Base-by-base conservation (phyloP, 768 basidiomycete genomes). In the Chalciporus sphaerocephalus region DNA sequence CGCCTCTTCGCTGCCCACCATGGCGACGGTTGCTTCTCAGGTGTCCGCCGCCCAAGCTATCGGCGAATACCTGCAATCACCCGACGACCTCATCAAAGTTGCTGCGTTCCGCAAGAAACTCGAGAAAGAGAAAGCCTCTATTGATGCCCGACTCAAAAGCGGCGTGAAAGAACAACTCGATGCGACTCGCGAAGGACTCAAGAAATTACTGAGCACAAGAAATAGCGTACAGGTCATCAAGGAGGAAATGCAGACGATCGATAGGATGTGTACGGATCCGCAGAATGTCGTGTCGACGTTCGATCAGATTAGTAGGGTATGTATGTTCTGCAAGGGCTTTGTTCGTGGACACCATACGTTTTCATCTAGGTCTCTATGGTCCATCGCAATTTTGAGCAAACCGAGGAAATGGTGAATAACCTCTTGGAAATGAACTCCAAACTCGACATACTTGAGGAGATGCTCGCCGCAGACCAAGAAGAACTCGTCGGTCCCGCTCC, bases 321-420 rank as follows among this genome's bases (percentile, higher is more conserved):
- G 85, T 73, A 12, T 7, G 35, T 18, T 35, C 34, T 18, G 18
- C 30, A 6, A 32, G 18, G 24, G 37, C n/a, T 18, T 18, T 48
- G 32, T 34, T 35, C 23, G 21, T 38, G 9, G 8, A 44, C 50
- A 39, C 18, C 34, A 32, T 5, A 12, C 10, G 13, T 13, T 42
- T n/a, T n/a, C n/a, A 10, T 40, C 2, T 46, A 97, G 93, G 93
- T 96, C 3, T 97, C 95, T 5, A 82, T 88, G 73, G 88, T 98
- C 2, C 95, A 98, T 64, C 79, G 94, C 7, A 93, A 95, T 61
- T 94, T 98, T 55, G 82, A 92, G 51, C 88, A 89, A 44, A 96
- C 93, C 1, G 90, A 94, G 61, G 92, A 95, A 54, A 94, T 96
- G 83, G 87, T 97, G 53, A 83, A 85, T 55, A 95, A 94, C 58